These are phyloP conservation scores for Leishmania amazonensis DNA, from an alignment of 208 protist species.

Conservation along the genomic window DNA sequence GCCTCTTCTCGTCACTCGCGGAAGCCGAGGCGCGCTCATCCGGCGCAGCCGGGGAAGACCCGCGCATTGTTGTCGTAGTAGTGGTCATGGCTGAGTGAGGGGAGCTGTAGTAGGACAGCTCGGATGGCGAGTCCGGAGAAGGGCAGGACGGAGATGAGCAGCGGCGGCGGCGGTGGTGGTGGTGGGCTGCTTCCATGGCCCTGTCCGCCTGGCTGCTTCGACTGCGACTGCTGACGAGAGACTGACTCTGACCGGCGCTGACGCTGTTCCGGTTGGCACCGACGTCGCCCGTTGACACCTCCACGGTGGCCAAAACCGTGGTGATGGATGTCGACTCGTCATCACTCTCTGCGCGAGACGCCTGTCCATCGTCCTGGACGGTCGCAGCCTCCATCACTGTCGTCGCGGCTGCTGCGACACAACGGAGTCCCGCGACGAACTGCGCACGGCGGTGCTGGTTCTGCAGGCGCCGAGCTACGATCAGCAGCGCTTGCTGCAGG, in stretches of 20 bases:
- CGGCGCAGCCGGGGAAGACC: neutral
- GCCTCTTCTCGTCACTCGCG: neutral
- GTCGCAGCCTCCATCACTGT: neutral
- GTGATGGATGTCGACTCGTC: neutral
- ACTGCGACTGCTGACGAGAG: neutral
- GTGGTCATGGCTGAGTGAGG: neutral
- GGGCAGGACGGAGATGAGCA: neutral
- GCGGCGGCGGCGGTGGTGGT: neutral
- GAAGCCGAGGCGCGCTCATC: neutral
- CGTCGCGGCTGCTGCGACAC: neutral
- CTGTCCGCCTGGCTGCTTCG: neutral
- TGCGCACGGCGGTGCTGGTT: constrained; percentile 23
- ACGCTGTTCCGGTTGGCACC: neutral
- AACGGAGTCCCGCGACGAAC: neutral
- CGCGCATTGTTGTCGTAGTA: neutral
- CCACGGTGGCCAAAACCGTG: neutral
- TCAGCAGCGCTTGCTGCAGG: constrained; percentile 41
- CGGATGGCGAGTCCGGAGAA: neutral
- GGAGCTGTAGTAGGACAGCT: constrained; percentile 19
- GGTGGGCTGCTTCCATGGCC: neutral
- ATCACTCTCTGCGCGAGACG: neutral
- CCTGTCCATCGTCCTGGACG: neutral
- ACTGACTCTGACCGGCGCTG: neutral
- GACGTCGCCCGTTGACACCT: neutral
- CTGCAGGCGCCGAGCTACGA: constrained; percentile 40